Conservation (phyloP, 768 basidiomycete species). For the Auriscalpium orientale region DNA sequence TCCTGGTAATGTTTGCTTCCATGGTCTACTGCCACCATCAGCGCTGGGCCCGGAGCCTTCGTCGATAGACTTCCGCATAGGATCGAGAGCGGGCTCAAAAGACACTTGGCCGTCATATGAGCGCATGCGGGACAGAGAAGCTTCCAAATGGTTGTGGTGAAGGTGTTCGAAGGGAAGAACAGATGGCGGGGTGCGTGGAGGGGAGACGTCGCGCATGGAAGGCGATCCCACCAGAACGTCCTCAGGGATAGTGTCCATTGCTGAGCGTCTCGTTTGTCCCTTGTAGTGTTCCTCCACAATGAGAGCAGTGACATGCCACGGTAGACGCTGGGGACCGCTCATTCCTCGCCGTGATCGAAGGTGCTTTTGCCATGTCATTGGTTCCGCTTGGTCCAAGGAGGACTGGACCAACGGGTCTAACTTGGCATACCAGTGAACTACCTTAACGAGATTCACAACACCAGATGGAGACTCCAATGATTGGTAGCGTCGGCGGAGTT, state of each 20-base stretch:
- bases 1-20: slow-evolving; percentile 11
- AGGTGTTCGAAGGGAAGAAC: slow-evolving; percentile 13
- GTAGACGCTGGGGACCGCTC: slow-evolving; percentile 30
- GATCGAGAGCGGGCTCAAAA: slow-evolving; percentile 49
- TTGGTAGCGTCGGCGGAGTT: slow-evolving; percentile 62
- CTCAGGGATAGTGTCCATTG: slow-evolving; percentile 41
- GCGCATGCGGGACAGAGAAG: slow-evolving; percentile 18
- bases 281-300: slow-evolving; percentile 60
- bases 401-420: slow-evolving; percentile 40
- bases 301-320: slow-evolving; percentile 62
- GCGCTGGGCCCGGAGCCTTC: slow-evolving; percentile 35
- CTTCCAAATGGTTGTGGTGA: slow-evolving; percentile 5
- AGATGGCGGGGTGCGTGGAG: slow-evolving; percentile 7
- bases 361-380: slow-evolving; percentile 69
- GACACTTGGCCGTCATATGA: slow-evolving; percentile 45
- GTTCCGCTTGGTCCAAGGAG: slow-evolving; percentile 58
- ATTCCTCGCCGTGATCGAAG: slow-evolving; percentile 39
- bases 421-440: slow-evolving; percentile 54
- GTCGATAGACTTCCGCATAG: slow-evolving; percentile 39
- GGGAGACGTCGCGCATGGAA: slow-evolving; percentile 4
- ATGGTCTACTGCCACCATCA: slow-evolving; percentile 24
- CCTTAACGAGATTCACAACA: slow-evolving; percentile 38
- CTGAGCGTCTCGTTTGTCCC: slow-evolving; percentile 27
- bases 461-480: slow-evolving; percentile 28
- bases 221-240: slow-evolving; percentile 19